phyloP scores from a whole-genome alignment of 169 alveolate genomes.

The Babesia divergens region DNA sequence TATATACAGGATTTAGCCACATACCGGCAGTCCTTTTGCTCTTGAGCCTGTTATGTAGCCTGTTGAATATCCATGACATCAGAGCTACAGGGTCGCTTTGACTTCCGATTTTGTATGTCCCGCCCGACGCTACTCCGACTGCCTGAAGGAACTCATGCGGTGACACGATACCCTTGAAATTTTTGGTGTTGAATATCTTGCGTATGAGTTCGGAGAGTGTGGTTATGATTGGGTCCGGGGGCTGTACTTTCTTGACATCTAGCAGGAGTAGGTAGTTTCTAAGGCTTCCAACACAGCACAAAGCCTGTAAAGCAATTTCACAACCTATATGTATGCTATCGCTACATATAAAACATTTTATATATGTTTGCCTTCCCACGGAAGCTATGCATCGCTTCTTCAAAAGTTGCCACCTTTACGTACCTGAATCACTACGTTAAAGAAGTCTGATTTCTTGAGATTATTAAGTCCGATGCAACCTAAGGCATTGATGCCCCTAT shows the following conservation, averaged over 20 bases:
- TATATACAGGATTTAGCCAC: background rate
- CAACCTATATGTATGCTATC: background rate
- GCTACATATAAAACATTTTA: conserved; percentile 31
- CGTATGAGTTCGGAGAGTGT: conserved; percentile 90
- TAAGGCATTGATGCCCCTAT: background rate
- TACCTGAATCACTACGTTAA: conserved; percentile 92
- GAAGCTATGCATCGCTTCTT: no score
- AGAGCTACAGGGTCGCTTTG: conserved; percentile 92
- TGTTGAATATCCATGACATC: conserved; percentile 88
- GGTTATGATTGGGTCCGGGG: conserved; percentile 83
- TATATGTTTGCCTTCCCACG: no score
- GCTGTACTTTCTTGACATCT: conserved; percentile 58
- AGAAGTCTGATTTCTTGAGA: conserved; percentile 92
- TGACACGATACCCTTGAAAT: conserved; percentile 96
- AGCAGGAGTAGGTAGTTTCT: conserved; percentile 64
- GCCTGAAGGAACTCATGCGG: conserved; percentile 95
- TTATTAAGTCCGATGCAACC: conserved; percentile 92
- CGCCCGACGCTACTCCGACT: conserved; percentile 74
- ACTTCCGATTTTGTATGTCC: conserved; percentile 80
- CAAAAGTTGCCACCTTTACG: no score
- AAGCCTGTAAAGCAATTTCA: background rate
- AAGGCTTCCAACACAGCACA: conserved; percentile 65
- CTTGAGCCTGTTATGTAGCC: conserved; percentile 71
- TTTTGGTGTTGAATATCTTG: conserved; percentile 94
- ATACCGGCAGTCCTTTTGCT: conserved; percentile 37